These are phyloP conservation scores for Actinomucor elegans DNA, from an alignment of 371 early-diverging fungal genomes.

Conservation along the genomic window DNA sequence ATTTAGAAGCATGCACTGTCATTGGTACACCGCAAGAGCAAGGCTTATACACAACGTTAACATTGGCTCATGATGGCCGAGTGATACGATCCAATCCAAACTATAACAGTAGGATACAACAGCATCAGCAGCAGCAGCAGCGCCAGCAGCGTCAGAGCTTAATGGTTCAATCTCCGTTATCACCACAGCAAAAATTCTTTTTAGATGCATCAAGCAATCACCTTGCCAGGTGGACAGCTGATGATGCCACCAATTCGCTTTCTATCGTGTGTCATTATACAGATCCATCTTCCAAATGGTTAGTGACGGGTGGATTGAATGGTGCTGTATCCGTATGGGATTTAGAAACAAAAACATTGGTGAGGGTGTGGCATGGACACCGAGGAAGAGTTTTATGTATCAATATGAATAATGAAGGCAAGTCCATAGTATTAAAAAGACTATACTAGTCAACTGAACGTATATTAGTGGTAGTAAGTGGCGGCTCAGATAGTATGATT, in stretches of 20 bases:
- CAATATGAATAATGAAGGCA: conserved; percentile 54
- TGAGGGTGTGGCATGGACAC: conserved; percentile 50
- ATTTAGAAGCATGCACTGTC: conserved; percentile 20
- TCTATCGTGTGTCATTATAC: conserved; percentile 54
- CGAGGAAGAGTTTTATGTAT: conserved; percentile 59
- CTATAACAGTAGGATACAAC: conserved; percentile 44
- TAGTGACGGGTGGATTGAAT: conserved; percentile 57
- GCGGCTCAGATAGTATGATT: conserved; percentile 54
- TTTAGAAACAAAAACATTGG: conserved; percentile 23
- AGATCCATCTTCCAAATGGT: conserved; percentile 34
- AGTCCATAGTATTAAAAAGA: background rate
- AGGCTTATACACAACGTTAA: conserved; percentile 46
- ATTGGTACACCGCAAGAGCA: conserved; percentile 57
- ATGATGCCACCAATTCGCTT: conserved; percentile 14
- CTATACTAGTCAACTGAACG: background rate
- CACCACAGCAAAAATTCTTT: conserved; percentile 16
- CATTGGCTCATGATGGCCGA: conserved; percentile 27
- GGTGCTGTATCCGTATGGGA: conserved; percentile 60
- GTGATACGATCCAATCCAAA: conserved; percentile 57
- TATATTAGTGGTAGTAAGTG: conserved; percentile 51
- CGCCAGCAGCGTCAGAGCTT: conserved; percentile 19
- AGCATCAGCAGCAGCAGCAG: no score
- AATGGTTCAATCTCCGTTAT: conserved; percentile 33
- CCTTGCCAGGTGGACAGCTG: no score
- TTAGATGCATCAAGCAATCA: no score